phyloP scores from a whole-genome alignment of 2,329 filamentous ascomycete genomes.

The Penicillium sp. region DNA sequence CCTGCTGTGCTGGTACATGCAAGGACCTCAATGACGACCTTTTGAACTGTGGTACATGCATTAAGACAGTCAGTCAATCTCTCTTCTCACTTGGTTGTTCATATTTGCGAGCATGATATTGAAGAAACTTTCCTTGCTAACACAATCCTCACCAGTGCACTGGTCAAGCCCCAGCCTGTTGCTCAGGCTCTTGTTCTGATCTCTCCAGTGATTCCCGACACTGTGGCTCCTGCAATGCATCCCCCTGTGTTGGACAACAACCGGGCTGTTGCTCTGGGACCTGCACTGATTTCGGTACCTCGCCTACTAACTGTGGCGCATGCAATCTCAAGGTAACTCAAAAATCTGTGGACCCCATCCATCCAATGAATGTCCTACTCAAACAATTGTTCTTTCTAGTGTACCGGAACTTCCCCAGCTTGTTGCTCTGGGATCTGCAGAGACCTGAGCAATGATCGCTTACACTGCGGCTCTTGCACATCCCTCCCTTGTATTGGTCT shows the following conservation, averaged over 20 bases:
- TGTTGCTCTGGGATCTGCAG: conserved; percentile 18
- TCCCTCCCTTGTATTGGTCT: conserved; percentile 10
- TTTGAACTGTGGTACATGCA: conserved; percentile 9
- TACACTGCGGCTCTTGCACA: conserved; percentile 14
- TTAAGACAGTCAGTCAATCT: not conserved
- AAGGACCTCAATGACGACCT: conserved; percentile 12
- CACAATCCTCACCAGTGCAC: conserved; percentile 2
- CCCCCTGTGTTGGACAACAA: conserved; percentile 6
- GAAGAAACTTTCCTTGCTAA: not conserved
- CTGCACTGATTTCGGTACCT: conserved; percentile 12
- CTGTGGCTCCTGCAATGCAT: conserved; percentile 10
- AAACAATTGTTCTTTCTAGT: conserved; percentile 1
- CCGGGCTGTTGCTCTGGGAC: conserved; percentile 14
- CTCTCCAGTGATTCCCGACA: conserved; percentile 4
- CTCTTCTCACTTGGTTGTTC: not conserved
- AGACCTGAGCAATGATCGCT: conserved; percentile 6
- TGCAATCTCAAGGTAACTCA: conserved; percentile 8
- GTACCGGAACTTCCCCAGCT: conserved; percentile 7
- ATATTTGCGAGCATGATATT: not conserved
- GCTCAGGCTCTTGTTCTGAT: conserved; percentile 12
- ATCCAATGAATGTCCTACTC: not conserved
- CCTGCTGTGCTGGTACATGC: conserved; percentile 16
- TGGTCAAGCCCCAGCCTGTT: conserved; percentile 13
- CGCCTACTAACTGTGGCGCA: conserved; percentile 11
- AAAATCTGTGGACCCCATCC: not conserved